Conservation (phyloP, 1,139 yeast species). For the Suzukiozyma palmioleophila region DNA sequence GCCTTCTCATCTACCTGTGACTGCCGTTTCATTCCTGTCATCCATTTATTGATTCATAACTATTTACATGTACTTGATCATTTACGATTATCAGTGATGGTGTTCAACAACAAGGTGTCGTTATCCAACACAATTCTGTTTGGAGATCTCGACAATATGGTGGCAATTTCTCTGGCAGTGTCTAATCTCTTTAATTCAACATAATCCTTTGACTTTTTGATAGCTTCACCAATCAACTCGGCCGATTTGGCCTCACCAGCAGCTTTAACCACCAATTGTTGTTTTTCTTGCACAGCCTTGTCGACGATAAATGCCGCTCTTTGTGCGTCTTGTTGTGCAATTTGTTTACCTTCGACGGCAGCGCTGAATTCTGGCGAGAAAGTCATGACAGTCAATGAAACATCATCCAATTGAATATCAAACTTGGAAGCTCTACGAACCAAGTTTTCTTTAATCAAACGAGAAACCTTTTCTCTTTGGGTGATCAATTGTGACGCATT, state of each 20-base stretch:
- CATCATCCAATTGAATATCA: constrained; percentile 87
- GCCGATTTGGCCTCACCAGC: constrained; percentile 99
- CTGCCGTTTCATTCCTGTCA: background rate
- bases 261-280: constrained; percentile 92
- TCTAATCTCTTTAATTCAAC: constrained; percentile 95
- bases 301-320: constrained; percentile 96
- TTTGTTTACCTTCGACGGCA: constrained; percentile 98
- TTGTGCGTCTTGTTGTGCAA: constrained; percentile 99
- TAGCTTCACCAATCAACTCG: constrained; percentile 97
- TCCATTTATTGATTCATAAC: background rate
- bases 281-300: constrained; percentile 96
- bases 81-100: constrained; percentile 64
- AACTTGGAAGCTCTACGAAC: constrained; percentile 89
- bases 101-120: constrained; percentile 86
- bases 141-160: constrained; percentile 78
- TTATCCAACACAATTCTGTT: constrained; percentile 89
- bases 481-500: constrained; percentile 97
- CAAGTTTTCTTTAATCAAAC: constrained; percentile 85
- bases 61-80: constrained; percentile 12
- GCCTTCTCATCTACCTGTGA: no score
- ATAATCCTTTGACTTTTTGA: constrained; percentile 91
- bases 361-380: constrained; percentile 96
- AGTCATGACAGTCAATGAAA: constrained; percentile 92
- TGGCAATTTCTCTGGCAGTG: constrained; percentile 95
- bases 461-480: constrained; percentile 93